A percentile compares a stretch with the other conserved stretches of the same genome.
Conservation (phyloP, 345 rosid species). For the Salix koriyanagi region DNA sequence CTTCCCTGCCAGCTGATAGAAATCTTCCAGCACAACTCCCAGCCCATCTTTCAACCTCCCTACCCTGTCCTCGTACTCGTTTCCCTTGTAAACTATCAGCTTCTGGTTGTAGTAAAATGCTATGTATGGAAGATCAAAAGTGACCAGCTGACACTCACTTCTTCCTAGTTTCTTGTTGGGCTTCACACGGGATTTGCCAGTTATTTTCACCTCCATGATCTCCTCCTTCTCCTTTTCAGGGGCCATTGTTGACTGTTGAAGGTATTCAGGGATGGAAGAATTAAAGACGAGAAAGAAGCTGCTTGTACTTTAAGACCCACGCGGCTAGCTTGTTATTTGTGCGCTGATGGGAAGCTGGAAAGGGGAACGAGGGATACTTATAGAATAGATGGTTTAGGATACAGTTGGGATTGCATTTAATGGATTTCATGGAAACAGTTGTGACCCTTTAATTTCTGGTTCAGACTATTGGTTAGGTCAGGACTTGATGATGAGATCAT, state of each 20-base stretch:
- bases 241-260: conserved; percentile 16
- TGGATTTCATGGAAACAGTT: conserved; percentile 42
- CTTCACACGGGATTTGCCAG: conserved; percentile 49
- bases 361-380: conserved; percentile 7
- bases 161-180: conserved; percentile 58
- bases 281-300: background rate
- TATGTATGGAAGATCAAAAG: conserved; percentile 89
- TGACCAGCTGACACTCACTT: conserved; percentile 61
- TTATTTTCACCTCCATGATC: conserved; percentile 37
- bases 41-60: conserved; percentile 73
- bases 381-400: conserved; percentile 4
- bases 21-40: conserved; percentile 59
- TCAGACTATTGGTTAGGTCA: background rate
- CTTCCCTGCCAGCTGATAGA: conserved; percentile 76
- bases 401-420: conserved; percentile 58
- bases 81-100: conserved; percentile 58
- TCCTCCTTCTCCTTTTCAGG: conserved; percentile 7
- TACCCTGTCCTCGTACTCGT: conserved; percentile 42
- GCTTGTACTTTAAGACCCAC: background rate
- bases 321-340: background rate
- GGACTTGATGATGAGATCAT: background rate
- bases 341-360: background rate
- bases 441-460: conserved; percentile 28
- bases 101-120: conserved; percentile 89
- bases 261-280: background rate